Base-by-base conservation (phyloP, 352 stramenopile species). In the Chrysophaeum taylorii region DNA sequence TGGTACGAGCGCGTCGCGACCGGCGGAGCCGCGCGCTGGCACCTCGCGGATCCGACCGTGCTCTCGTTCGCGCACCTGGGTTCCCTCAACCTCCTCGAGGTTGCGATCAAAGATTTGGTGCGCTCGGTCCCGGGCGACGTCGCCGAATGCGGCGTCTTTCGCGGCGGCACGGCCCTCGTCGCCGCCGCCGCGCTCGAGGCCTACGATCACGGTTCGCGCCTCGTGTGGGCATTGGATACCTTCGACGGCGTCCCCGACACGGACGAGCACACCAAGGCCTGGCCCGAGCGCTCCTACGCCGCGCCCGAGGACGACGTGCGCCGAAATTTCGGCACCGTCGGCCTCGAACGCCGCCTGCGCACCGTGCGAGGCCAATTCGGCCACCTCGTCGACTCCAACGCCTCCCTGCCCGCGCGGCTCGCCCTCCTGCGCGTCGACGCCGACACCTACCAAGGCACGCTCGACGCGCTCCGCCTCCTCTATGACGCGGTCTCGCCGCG, bases 141-240 rank as follows among this genome's bases (percentile, higher is more conserved):
- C 45, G 45, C 45, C 45, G 45, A 54, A 25, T 54, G 45, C 45
- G 45, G 45, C 45, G 45, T 54, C 45, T 54, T 54, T 25, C 45
- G 45, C 45, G 45, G 45, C 45, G 45, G 45, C 12, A 54, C 45
- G 12, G 12, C 23, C 18, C 18, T 25, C 7, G 18, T 54, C 45
- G 45, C 45, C 45, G 45, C 45, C 12, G 45, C 23, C 7, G 45
- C 45, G 18, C 45, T 54, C 45, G 39, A 45, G 39, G 39, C 39
- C 39, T 45, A 18, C 39, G 45, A 54, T 25, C 5, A 16, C 45
- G 45, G 31, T 25, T 14, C 12, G 12, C 5, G 45, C 18, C 23
- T 7, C 45, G 23, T 27, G 18, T 54, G 5, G 7, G 45, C 45
- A 16, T 7, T 54, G 5, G 45, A 54, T 25, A 25, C 45, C 45